Percentiles rank a stretch among this genome's conserved stretches.
These are phyloP conservation scores for Trichoderma lentiforme DNA, from an alignment of 2,329 filamentous ascomycete genomes.

Conservation along the genomic window DNA sequence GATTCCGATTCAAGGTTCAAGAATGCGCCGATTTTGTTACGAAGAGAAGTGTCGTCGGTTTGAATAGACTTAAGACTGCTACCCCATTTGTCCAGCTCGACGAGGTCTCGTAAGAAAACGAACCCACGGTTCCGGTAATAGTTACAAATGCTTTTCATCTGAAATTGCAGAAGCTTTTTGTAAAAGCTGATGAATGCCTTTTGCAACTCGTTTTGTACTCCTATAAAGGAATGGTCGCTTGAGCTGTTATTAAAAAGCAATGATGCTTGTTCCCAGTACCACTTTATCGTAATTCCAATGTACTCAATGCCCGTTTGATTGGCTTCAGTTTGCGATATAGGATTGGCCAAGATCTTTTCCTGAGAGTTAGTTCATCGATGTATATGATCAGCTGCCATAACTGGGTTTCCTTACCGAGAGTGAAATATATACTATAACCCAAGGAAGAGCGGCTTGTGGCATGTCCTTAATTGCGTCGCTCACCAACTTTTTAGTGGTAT, in stretches of 20 bases:
- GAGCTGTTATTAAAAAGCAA: slow-evolving; percentile 20
- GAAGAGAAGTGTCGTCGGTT: slow-evolving; percentile 25
- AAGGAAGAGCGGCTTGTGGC: slow-evolving; percentile 36
- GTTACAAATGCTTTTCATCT: slow-evolving; percentile 39
- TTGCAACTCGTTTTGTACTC: neutral
- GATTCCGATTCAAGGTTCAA: neutral
- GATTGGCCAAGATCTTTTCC: neutral
- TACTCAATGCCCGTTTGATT: neutral
- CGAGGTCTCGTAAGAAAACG: slow-evolving; percentile 29
- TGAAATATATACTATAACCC: slow-evolving; percentile 33
- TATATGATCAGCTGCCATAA: neutral
- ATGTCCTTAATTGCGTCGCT: slow-evolving; percentile 25
- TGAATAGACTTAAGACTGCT: slow-evolving; percentile 29
- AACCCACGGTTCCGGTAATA: slow-evolving; percentile 32
- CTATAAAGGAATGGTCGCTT: slow-evolving; percentile 13
- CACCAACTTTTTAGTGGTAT: neutral
- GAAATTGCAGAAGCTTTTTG: slow-evolving; percentile 36
- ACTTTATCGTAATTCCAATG: neutral
- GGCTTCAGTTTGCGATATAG: slow-evolving; percentile 9
- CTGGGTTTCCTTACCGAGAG: slow-evolving; percentile 29
- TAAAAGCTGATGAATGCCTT: slow-evolving; percentile 35
- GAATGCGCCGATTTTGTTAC: slow-evolving; percentile 20
- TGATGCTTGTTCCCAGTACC: neutral
- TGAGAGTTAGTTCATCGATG: neutral
- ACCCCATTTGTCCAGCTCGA: slow-evolving; percentile 36